A percentile compares a stretch with the other conserved stretches of the same genome.
phyloP scores from a whole-genome alignment of 208 protist genomes.

The Acanthamoeba culbertsoni region DNA sequence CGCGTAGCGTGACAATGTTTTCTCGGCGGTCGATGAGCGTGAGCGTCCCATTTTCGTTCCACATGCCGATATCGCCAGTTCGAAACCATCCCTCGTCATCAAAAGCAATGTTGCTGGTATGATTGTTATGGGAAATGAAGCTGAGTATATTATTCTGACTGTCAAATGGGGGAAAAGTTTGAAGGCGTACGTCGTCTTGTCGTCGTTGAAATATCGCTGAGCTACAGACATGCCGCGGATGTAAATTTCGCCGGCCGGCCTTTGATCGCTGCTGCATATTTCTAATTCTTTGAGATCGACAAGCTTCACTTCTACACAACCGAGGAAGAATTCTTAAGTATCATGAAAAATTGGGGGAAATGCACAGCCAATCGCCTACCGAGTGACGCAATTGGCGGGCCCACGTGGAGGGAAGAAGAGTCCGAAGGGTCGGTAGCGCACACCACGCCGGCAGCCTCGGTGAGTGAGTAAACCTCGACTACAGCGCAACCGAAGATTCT shows the following conservation, averaged over 20 bases:
- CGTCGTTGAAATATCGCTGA: slow-evolving; percentile 33
- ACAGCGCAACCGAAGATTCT: slow-evolving; percentile 36
- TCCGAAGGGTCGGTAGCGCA: background rate
- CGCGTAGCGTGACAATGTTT: slow-evolving; percentile 87
- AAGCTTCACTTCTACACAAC: slow-evolving; percentile 36
- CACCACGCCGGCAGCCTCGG: slow-evolving; percentile 43
- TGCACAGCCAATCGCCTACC: background rate
- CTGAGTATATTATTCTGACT: no score
- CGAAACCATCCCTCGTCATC: slow-evolving; percentile 82
- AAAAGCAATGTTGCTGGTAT: background rate
- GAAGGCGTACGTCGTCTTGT: background rate
- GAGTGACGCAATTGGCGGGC: background rate
- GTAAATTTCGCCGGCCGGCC: slow-evolving; percentile 37
- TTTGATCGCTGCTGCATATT: background rate
- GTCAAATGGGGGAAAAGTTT: background rate
- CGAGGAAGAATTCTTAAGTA: background rate
- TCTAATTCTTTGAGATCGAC: background rate
- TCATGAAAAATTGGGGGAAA: background rate
- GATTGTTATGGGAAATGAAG: no score
- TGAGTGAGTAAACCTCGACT: slow-evolving; percentile 31
- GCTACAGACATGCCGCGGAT: slow-evolving; percentile 22
- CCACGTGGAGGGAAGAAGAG: background rate
- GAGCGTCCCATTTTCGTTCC: slow-evolving; percentile 76
- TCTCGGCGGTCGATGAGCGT: slow-evolving; percentile 90
- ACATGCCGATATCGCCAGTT: slow-evolving; percentile 88